Evolutionary conservation across 352 stramenopile species (phyloP).

Genomic region (Pythium phragmiticola): DNA sequence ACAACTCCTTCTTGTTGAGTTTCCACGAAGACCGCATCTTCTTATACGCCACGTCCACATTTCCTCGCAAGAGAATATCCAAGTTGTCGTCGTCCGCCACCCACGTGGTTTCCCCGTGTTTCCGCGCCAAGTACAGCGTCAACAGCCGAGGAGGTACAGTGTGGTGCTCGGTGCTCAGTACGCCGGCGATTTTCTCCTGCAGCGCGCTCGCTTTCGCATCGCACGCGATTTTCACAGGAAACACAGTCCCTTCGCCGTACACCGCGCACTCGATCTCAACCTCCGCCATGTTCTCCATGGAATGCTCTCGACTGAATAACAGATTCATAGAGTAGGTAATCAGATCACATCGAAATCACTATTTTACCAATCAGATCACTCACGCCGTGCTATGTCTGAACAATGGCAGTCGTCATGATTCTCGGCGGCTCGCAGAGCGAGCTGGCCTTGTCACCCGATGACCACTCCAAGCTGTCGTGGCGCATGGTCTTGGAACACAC

Average conservation of each 20-base stretch:
- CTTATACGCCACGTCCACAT: conserved; percentile 1
- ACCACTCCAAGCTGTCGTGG: not conserved
- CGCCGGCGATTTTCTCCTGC: conserved; percentile 3
- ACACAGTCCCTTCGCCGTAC: conserved; percentile 13
- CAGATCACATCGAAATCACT: too few species aligned
- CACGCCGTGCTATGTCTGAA: not conserved
- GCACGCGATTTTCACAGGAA: conserved; percentile 4
- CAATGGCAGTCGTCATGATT: conserved; percentile 54
- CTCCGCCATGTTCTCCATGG: not conserved
- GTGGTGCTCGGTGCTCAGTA: not conserved
- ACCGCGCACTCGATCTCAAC: conserved; percentile 11
- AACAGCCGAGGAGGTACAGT: conserved; percentile 3
- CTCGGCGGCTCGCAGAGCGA: conserved; percentile 14
- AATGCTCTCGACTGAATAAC: too few species aligned
- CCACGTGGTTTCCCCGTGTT: conserved; percentile 12
- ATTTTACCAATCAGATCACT: too few species aligned
- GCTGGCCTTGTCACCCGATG: not conserved
- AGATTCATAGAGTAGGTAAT: too few species aligned
- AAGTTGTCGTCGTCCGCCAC: conserved; percentile 10
- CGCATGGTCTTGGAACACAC: conserved; percentile 13
- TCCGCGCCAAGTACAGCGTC: conserved; percentile 21
- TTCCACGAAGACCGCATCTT: conserved; percentile 17
- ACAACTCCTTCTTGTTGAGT: conserved; percentile 16
- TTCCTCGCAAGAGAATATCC: conserved; percentile 10
- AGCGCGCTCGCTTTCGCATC: conserved; percentile 18